Conservation (phyloP, 768 basidiomycete species). For the Trametes meyenii region DNA sequence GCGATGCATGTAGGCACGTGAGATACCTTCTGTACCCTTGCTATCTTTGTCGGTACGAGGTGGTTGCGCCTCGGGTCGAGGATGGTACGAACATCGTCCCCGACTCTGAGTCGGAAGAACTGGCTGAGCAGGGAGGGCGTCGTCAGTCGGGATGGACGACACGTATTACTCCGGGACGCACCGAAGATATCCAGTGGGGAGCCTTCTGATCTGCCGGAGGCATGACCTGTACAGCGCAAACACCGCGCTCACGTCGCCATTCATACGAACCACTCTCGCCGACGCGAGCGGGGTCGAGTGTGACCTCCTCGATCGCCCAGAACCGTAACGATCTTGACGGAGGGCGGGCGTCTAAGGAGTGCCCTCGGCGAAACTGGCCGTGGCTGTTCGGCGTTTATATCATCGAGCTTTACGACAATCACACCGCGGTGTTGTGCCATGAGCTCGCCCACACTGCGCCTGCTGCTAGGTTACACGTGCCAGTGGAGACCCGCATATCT, state of each 20-base stretch:
- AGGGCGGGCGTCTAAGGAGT: constrained; percentile 1
- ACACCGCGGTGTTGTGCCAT: too few species aligned
- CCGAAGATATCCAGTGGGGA: constrained; percentile 53
- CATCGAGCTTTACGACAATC: background rate
- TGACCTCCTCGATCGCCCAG: background rate
- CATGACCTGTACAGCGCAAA: constrained; percentile 43
- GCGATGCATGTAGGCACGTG: background rate
- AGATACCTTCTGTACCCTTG: constrained; percentile 55
- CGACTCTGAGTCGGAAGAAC: constrained; percentile 64
- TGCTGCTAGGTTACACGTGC: constrained; percentile 2
- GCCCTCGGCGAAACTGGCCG: constrained; percentile 7
- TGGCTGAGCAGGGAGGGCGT: constrained; percentile 41
- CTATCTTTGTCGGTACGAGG: constrained; percentile 45
- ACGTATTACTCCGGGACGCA: constrained; percentile 27
- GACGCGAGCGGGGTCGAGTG: background rate
- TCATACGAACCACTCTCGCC: constrained; percentile 16
- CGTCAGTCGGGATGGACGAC: constrained; percentile 5
- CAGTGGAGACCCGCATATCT: background rate
- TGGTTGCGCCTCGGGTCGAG: constrained; percentile 36
- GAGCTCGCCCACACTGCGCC: background rate
- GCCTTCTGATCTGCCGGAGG: constrained; percentile 43
- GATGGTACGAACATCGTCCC: constrained; percentile 59
- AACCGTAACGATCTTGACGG: background rate
- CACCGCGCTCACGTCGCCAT: constrained; percentile 21
- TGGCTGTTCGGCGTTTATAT: background rate